phyloP scores from a whole-genome alignment of 148 eudicot genomes.

The Vaccinium macrocarpon region DNA sequence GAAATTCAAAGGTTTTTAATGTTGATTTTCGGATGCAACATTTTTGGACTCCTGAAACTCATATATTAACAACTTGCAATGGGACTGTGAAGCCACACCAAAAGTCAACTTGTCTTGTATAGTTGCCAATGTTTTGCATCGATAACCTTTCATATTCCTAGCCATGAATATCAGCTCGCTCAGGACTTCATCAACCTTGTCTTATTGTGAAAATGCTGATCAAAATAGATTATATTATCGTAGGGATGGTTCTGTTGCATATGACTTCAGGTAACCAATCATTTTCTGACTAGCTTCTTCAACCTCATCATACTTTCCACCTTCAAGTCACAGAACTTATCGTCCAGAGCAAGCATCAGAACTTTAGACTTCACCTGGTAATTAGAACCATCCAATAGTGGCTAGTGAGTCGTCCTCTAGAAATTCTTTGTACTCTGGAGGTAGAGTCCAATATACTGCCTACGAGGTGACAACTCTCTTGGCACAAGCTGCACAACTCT shows the following conservation, averaged over 20 bases:
- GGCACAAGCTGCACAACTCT: neutral
- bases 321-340: neutral
- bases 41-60: neutral
- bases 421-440: neutral
- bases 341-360: neutral
- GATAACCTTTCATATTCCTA: neutral
- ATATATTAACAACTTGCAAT: neutral
- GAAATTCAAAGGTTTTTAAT: neutral
- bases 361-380: neutral
- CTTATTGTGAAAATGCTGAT: neutral
- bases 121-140: neutral
- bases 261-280: neutral
- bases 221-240: neutral
- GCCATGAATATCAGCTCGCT: neutral
- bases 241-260: neutral
- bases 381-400: neutral
- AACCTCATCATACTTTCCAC: neutral
- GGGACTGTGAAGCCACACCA: neutral
- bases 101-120: neutral
- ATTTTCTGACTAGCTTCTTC: neutral
- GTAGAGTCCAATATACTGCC: neutral
- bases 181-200: neutral
- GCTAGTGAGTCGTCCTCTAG: neutral
- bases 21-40: neutral
- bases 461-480: neutral